These are phyloP conservation scores for Malassezia pachydermatis DNA, from an alignment of 1,284 basidiomycete genomes.

Conservation along the genomic window DNA sequence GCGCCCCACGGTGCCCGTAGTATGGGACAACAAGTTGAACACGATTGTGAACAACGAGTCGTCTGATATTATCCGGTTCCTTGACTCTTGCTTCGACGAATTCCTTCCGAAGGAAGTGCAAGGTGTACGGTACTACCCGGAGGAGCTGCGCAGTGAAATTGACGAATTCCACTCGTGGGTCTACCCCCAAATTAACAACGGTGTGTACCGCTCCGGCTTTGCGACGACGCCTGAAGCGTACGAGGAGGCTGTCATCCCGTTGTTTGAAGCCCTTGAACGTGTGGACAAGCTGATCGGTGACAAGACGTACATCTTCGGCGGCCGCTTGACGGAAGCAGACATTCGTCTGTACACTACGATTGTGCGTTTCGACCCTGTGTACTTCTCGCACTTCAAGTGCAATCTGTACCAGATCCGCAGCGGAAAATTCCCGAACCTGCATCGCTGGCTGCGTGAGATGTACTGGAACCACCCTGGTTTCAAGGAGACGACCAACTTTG, in stretches of 20 bases:
- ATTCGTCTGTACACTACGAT: slow-evolving; percentile 76
- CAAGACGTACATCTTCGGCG: slow-evolving; percentile 72
- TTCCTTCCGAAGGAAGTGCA: slow-evolving; percentile 30
- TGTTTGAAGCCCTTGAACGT: slow-evolving; percentile 67
- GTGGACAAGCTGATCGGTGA: slow-evolving; percentile 68
- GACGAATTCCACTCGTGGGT: slow-evolving; percentile 81
- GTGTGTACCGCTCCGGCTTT: slow-evolving; percentile 77
- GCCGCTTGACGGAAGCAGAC: slow-evolving; percentile 78
- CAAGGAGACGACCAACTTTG: slow-evolving; percentile 76
- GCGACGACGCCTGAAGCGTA: slow-evolving; percentile 74
- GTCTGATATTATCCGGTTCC: slow-evolving; percentile 64
- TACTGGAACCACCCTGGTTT: slow-evolving; percentile 88
- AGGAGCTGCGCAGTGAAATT: slow-evolving; percentile 60
- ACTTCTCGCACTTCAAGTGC: slow-evolving; percentile 78
- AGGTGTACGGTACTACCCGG: slow-evolving; percentile 57
- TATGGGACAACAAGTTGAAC: slow-evolving; percentile 83
- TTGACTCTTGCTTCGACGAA: slow-evolving; percentile 56
- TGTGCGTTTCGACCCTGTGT: slow-evolving; percentile 69
- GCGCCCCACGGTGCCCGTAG: slow-evolving; percentile 56
- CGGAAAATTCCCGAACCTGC: slow-evolving; percentile 31
- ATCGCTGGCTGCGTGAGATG: slow-evolving; percentile 63
- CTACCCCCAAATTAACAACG: slow-evolving; percentile 49
- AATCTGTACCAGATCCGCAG: slow-evolving; percentile 53
- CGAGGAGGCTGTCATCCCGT: slow-evolving; percentile 58
- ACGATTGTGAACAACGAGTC: slow-evolving; percentile 74